phyloP scores from a whole-genome alignment of 73 alveolate species.

The Strombidium stylifer region DNA sequence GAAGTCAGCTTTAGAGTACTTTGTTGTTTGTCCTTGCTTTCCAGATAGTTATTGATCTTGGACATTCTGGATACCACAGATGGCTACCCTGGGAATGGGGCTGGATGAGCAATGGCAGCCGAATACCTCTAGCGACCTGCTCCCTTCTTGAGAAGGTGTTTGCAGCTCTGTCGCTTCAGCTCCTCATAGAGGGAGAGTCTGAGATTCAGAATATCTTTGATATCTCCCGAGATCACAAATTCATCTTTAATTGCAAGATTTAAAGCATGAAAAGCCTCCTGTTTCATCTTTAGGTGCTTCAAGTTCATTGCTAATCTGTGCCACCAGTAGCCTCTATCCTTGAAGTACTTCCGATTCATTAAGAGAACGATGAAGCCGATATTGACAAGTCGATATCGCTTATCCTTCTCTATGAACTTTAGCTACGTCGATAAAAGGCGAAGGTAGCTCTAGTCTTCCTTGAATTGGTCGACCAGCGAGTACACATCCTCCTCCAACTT shows the following conservation, averaged over 20 bases:
- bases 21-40: no score
- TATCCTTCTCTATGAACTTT: conserved; percentile 31
- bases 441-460: conserved; percentile 9
- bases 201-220: conserved; percentile 8
- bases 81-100: no score
- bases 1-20: no score
- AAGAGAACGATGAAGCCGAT: conserved; percentile 21
- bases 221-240: conserved; percentile 23
- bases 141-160: conserved; percentile 2
- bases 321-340: conserved; percentile 68
- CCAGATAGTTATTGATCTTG: no score
- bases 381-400: conserved; percentile 4
- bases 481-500: conserved; percentile 28
- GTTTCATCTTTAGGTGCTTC: conserved; percentile 47
- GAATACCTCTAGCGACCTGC: no score
- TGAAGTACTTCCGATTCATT: conserved; percentile 12
- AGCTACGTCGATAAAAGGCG: conserved; percentile 15
- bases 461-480: conserved; percentile 27
- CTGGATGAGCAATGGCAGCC: no score
- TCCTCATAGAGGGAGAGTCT: conserved; percentile 25
- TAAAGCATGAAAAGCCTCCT: conserved; percentile 35
- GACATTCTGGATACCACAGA: no score
- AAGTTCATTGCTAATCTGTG: conserved; percentile 47
- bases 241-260: conserved; percentile 49
- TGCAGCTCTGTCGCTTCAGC: conserved; percentile 2